Percentiles rank a stretch among this genome's conserved stretches.
phyloP scores from a whole-genome alignment of 768 basidiomycete species.

The Rhodocollybia butyracea region DNA sequence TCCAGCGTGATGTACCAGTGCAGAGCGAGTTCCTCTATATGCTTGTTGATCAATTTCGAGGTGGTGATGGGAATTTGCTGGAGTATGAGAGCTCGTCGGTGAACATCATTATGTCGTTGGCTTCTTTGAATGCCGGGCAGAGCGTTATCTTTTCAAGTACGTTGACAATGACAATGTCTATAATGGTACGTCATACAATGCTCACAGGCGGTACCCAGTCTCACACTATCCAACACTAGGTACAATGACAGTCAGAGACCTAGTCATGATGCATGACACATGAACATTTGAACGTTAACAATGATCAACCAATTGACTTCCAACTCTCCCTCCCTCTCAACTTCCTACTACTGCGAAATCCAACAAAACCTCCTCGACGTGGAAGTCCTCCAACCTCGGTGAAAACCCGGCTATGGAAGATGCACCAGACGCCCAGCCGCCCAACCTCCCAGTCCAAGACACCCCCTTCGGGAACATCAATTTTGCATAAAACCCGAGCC shows the following conservation, averaged over 20 bases:
- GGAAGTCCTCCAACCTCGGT: conserved; percentile 83
- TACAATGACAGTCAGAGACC: conserved; percentile 96
- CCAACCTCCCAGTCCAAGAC: conserved; percentile 44
- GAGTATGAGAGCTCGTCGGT: conserved; percentile 89
- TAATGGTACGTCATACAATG: conserved; percentile 54
- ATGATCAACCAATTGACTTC: conserved; percentile 98
- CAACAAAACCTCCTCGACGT: conserved; percentile 95
- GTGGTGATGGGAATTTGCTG: conserved; percentile 90
- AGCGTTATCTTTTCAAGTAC: conserved; percentile 95
- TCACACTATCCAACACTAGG: conserved; percentile 41
- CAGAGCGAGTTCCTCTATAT: conserved; percentile 90
- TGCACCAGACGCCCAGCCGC: conserved; percentile 59
- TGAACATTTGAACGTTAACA: no score
- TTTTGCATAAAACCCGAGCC: conserved; percentile 89
- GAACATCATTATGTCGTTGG: conserved; percentile 92
- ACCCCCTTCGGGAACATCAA: conserved; percentile 91
- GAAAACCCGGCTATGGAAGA: conserved; percentile 79
- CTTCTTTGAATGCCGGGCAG: conserved; percentile 93
- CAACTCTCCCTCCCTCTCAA: conserved; percentile 93
- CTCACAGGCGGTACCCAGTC: background rate
- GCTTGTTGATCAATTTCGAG: conserved; percentile 96
- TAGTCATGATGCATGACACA: no score
- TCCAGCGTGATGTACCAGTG: conserved; percentile 96
- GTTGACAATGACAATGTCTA: conserved; percentile 92
- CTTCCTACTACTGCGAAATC: conserved; percentile 95